Percentiles rank a stretch among this genome's conserved stretches.
phyloP scores from a whole-genome alignment of 768 basidiomycete genomes.

The Tephrocybe sp. region DNA sequence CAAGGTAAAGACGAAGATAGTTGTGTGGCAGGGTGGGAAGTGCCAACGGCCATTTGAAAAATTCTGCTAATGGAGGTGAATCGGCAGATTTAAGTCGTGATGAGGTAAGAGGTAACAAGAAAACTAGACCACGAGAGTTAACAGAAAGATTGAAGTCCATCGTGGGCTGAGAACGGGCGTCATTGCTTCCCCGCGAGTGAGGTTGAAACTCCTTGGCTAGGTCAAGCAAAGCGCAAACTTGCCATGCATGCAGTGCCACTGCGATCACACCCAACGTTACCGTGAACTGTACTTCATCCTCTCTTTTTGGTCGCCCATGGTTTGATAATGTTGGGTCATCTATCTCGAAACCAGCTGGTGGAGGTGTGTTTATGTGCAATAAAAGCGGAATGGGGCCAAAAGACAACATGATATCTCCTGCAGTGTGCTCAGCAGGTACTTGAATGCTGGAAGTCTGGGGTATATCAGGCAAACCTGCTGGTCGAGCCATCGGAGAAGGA shows the following conservation, averaged over 20 bases:
- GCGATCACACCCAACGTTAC: slow-evolving; percentile 52
- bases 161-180: not conserved
- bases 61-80: slow-evolving; percentile 26
- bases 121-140: slow-evolving; percentile 39
- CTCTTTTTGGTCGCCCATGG: slow-evolving; percentile 1
- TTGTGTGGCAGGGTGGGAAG: slow-evolving; percentile 50
- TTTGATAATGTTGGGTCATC: slow-evolving; percentile 5
- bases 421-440: slow-evolving; percentile 5
- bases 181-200: slow-evolving; percentile 10
- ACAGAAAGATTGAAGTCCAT: not conserved
- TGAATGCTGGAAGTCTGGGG: slow-evolving; percentile 1
- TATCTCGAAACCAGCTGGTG: slow-evolving; percentile 17
- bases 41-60: slow-evolving; percentile 59
- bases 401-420: slow-evolving; percentile 54
- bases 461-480: slow-evolving; percentile 2
- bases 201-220: slow-evolving; percentile 33
- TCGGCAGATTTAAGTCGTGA: slow-evolving; percentile 14
- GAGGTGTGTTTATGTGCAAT: slow-evolving; percentile 52
- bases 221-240: slow-evolving; percentile 50
- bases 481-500: slow-evolving; percentile 14
- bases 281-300: slow-evolving; percentile 39
- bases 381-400: slow-evolving; percentile 64
- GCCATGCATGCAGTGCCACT: slow-evolving; percentile 55
- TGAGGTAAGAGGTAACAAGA: slow-evolving; percentile 46
- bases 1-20: slow-evolving; percentile 56